These are phyloP conservation scores for Buxus sempervirens DNA, from an alignment of 164 flowering plant species.

Conservation along the genomic window DNA sequence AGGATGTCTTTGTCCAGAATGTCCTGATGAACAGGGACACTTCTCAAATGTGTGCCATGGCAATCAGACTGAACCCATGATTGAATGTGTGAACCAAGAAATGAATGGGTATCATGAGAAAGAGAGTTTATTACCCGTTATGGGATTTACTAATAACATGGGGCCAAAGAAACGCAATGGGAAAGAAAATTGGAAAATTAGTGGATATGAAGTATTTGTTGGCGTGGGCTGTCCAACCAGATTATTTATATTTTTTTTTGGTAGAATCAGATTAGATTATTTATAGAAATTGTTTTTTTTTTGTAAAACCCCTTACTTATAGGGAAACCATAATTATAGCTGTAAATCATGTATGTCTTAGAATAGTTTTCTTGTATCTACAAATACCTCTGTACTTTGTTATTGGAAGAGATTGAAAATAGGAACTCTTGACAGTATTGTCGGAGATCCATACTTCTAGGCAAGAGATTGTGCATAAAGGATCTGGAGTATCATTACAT, in stretches of 20 bases:
- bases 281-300: no score
- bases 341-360: no score
- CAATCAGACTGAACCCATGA: conserved; percentile 6
- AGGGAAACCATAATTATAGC: no score
- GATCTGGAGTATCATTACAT: conserved; percentile 17
- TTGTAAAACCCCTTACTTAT: no score
- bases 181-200: conserved; percentile 17
- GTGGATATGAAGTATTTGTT: conserved; percentile 13
- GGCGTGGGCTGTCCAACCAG: no score
- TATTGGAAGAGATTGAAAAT: no score
- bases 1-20: conserved; percentile 11
- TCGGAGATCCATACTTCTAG: conserved; percentile 13
- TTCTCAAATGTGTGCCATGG: background rate
- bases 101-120: conserved; percentile 10
- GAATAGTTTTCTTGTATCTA: no score
- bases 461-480: conserved; percentile 18
- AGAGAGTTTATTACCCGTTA: conserved; percentile 4
- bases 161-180: conserved; percentile 11
- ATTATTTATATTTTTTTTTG: no score
- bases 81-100: conserved; percentile 16
- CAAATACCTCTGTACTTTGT: no score
- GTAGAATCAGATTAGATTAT: no score
- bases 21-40: conserved; percentile 1
- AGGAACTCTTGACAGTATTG: no score
- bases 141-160: background rate